phyloP scores from a whole-genome alignment of 2,329 filamentous ascomycete genomes.

The Cytospora piceicola region DNA sequence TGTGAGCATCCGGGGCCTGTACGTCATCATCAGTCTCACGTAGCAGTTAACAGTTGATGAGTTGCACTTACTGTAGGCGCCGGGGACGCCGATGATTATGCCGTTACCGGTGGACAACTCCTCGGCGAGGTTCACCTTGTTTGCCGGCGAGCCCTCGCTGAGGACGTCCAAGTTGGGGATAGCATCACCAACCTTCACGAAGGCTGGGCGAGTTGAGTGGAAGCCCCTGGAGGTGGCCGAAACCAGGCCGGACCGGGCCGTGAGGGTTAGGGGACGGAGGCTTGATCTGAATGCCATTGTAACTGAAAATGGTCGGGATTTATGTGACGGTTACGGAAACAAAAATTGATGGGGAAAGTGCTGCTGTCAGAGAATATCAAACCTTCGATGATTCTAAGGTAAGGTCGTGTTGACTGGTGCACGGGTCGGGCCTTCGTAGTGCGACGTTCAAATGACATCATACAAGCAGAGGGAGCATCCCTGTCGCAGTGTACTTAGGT shows the following conservation, averaged over 20 bases:
- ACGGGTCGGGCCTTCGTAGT: conserved; percentile 21
- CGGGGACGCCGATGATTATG: conserved; percentile 83
- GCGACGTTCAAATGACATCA: conserved; percentile 23
- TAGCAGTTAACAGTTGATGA: background rate
- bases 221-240: conserved; percentile 48
- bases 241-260: conserved; percentile 25
- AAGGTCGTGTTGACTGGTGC: background rate
- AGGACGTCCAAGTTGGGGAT: conserved; percentile 79
- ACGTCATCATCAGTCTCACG: conserved; percentile 3
- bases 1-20: conserved; percentile 54
- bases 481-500: background rate
- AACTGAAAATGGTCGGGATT: background rate
- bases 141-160: conserved; percentile 84
- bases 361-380: background rate
- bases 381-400: background rate
- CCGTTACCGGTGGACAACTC: conserved; percentile 75
- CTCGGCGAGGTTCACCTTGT: conserved; percentile 84
- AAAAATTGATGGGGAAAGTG: too few relatives aligned
- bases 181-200: conserved; percentile 77
- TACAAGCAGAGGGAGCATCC: background rate
- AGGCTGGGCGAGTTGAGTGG: conserved; percentile 64
- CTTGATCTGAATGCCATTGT: conserved; percentile 28
- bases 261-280: conserved; percentile 24
- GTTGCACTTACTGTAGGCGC: conserved; percentile 62
- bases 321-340: background rate